Evolutionary conservation across 305 asterid species (phyloP).

Genomic region (Salvia sclarea): DNA sequence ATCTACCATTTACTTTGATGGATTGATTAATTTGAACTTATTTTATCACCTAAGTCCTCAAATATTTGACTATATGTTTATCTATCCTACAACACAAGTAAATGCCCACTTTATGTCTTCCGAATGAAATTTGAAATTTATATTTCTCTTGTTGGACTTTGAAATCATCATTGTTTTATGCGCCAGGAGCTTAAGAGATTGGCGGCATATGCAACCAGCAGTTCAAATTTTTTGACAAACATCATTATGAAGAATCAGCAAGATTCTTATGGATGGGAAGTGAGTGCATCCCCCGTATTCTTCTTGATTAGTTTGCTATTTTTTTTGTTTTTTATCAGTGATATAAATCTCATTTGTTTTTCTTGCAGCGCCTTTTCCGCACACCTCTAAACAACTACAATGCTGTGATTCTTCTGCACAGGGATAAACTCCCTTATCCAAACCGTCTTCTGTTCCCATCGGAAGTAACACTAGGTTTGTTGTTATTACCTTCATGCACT

Average conservation of each 20-base stretch:
- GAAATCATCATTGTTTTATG: slow-evolving; percentile 29
- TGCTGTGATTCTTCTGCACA: slow-evolving; percentile 87
- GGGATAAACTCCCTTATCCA: slow-evolving; percentile 84
- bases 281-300: slow-evolving; percentile 41
- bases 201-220: slow-evolving; percentile 83
- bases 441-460: slow-evolving; percentile 85
- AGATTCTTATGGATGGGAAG: slow-evolving; percentile 87
- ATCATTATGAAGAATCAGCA: slow-evolving; percentile 57
- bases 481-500: slow-evolving; percentile 13
- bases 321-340: slow-evolving; percentile 1
- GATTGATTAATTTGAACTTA: too few relatives aligned
- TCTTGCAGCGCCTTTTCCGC: slow-evolving; percentile 89
- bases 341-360: slow-evolving; percentile 23
- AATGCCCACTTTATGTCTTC: not conserved
- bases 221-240: slow-evolving; percentile 65
- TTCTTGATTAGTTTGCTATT: slow-evolving; percentile 9
- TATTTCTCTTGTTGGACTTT: slow-evolving; percentile 15
- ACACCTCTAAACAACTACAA: slow-evolving; percentile 91
- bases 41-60: too few relatives aligned
- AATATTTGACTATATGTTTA: too few relatives aligned
- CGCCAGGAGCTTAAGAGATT: slow-evolving; percentile 81
- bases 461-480: slow-evolving; percentile 70
- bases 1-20: too few relatives aligned
- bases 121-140: slow-evolving; percentile 2
- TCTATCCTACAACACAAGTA: too few relatives aligned